Conservation (phyloP, 305 asterid genomes). For the Fraxinus dipetala region DNA sequence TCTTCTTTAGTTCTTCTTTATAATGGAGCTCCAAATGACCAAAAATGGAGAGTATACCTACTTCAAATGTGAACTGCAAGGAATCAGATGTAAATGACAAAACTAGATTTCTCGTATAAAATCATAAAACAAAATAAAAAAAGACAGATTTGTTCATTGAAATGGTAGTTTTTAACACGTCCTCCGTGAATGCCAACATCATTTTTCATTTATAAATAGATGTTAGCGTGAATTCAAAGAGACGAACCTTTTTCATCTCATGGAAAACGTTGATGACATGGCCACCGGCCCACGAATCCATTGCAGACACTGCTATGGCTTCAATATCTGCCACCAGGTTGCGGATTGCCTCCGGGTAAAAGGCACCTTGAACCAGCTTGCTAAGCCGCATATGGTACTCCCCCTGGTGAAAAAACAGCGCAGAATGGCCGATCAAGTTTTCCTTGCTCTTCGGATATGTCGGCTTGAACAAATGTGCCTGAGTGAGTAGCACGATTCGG, state of each 20-base stretch:
- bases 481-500: constrained; percentile 62
- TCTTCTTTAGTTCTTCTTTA: constrained; percentile 61
- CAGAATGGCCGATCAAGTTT: constrained; percentile 63
- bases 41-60: constrained; percentile 63
- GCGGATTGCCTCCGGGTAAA: constrained; percentile 57
- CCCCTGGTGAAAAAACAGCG: constrained; percentile 79
- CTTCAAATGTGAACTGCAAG: constrained; percentile 71
- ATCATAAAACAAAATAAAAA: neutral
- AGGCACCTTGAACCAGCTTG: constrained; percentile 54
- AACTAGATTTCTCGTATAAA: neutral
- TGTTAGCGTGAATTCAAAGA: neutral
- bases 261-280: constrained; percentile 48
- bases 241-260: constrained; percentile 70
- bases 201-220: neutral
- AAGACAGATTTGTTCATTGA: neutral
- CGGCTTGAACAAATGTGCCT: constrained; percentile 77
- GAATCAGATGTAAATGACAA: neutral
- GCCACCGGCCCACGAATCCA: constrained; percentile 49
- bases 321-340: constrained; percentile 45
- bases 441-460: constrained; percentile 85
- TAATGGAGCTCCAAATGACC: constrained; percentile 52
- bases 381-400: constrained; percentile 63
- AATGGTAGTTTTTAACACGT: neutral
- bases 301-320: constrained; percentile 41
- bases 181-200: neutral